A percentile compares a stretch with the other conserved stretches of the same genome.
Evolutionary conservation across 116 monocot species (phyloP).

Genomic region (Papilionanthe hybrid): DNA sequence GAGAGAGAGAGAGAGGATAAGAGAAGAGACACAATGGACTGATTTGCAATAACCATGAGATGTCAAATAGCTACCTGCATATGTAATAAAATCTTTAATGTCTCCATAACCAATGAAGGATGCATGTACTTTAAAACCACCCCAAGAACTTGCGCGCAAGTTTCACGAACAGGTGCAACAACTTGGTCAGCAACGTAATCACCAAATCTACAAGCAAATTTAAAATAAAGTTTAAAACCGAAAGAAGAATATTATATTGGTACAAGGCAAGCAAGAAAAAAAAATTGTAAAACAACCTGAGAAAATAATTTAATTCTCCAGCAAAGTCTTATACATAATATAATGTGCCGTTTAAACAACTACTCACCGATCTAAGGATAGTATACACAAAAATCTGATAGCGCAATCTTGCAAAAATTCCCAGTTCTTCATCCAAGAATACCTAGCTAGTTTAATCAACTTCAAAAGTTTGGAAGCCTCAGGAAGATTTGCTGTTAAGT

Average conservation of each 20-base stretch:
- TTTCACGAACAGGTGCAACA: slow-evolving; percentile 97
- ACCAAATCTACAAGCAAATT: slow-evolving; percentile 70
- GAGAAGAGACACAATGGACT: slow-evolving; percentile 9
- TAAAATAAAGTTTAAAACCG: slow-evolving; percentile 2
- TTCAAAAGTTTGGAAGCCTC: slow-evolving; percentile 56
- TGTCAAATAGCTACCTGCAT: slow-evolving; percentile 70
- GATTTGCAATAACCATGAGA: neutral
- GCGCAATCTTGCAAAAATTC: slow-evolving; percentile 96
- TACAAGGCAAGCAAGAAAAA: slow-evolving; percentile 1
- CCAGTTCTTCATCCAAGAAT: slow-evolving; percentile 88
- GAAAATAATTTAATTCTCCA: neutral
- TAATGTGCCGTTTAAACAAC: neutral
- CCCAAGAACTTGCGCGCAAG: slow-evolving; percentile 97
- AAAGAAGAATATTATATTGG: neutral
- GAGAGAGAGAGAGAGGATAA: no score
- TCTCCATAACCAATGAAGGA: slow-evolving; percentile 73
- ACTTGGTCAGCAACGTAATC: slow-evolving; percentile 99
- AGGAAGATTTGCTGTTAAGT: slow-evolving; percentile 31
- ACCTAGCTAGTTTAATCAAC: slow-evolving; percentile 56
- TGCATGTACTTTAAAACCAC: slow-evolving; percentile 92
- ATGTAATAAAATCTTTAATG: slow-evolving; percentile 70
- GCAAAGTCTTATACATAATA: neutral
- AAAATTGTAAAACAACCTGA: slow-evolving; percentile 11
- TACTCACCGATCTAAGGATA: slow-evolving; percentile 89
- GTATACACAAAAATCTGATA: slow-evolving; percentile 83